Percentiles rank a stretch among this genome's conserved stretches.
These are phyloP conservation scores for Venturia oleaginea DNA, from an alignment of 2,329 filamentous ascomycete genomes.

Conservation along the genomic window DNA sequence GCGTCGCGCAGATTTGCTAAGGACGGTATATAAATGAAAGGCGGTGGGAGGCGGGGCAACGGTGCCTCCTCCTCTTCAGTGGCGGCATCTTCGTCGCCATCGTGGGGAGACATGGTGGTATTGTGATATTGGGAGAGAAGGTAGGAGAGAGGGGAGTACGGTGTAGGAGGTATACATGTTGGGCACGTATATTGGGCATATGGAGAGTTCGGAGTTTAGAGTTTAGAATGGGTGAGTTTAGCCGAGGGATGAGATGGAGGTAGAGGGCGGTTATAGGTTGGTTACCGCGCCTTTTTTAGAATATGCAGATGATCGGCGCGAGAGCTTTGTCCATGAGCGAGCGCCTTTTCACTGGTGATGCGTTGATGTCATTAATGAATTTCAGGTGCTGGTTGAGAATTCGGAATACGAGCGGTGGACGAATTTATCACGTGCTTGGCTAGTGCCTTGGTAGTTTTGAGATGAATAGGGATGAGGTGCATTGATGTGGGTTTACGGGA, in stretches of 20 bases:
- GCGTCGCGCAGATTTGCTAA: constrained; percentile 29
- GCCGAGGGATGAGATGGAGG: background rate
- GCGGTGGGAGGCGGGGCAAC: constrained; percentile 17
- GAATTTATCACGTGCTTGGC: too few species aligned
- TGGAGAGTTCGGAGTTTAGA: background rate
- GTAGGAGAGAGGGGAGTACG: background rate
- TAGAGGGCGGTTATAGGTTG: background rate
- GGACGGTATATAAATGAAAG: constrained; percentile 26
- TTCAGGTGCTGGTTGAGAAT: too few species aligned
- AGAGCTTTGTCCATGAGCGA: background rate
- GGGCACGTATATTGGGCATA: background rate
- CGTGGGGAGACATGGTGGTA: background rate
- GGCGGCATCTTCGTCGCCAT: background rate
- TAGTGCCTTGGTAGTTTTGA: too few species aligned
- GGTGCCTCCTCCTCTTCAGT: background rate
- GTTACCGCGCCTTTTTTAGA: background rate
- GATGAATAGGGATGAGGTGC: too few species aligned
- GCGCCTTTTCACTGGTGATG: background rate
- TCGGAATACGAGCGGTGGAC: too few species aligned
- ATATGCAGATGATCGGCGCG: background rate
- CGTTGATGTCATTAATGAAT: background rate
- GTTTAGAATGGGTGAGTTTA: background rate
- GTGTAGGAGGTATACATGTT: background rate
- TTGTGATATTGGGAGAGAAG: background rate
- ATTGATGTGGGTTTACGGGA: too few species aligned